Base-by-base conservation (phyloP, 1,284 basidiomycete genomes). In the Ceratobasidium sp. region DNA sequence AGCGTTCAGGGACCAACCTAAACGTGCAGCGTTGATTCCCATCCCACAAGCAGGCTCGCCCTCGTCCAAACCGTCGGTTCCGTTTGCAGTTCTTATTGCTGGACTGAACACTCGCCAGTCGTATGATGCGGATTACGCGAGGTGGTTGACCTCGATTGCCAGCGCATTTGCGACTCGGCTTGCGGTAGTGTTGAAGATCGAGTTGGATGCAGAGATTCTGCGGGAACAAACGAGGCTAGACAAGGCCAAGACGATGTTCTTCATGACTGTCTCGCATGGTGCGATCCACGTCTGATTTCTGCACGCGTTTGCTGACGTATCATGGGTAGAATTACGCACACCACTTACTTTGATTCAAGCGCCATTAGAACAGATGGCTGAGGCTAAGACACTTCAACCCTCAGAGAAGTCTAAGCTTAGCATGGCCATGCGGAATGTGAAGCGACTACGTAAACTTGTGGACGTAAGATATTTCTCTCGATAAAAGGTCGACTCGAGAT, bases 301-400 rank as follows among this genome's bases (percentile, higher is more conserved):
- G 8, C 17, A 40, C 8, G 38, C 38, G 38, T 40, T 40, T 8
- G 38, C 17, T 40, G 8, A 40, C n/a, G 17, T 40, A 10, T 40
- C 17, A 17, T 40, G 38, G 38, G 38, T 40, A 68, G 77, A 77
- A 67, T 72, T 77, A 20, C 73, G 75, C 52, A 77, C 76, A 17
- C 77, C 77, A 10, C 65, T 77, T n/a, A 77, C 76, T 1, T 73
- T 77, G 22, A 77, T 77, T 42, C 38, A 40, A 40, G 38, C 38
- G 17, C 38, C 38, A 69, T 71, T 17, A 76, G 76, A 17, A 76
- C 77, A 8, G 64, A 77, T 22, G 43, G 57, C 65, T 52, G n/a
- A 70, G 17, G 17, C 38, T 3, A 42, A 56, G 34, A 55, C 53
- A 12, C 65, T 70, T 13, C 72, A 76, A 15, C 27, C 62, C 15